A percentile compares a stretch with the other conserved stretches of the same genome.
Conservation (phyloP, 768 basidiomycete genomes). For the Floccularia luteovirens region DNA sequence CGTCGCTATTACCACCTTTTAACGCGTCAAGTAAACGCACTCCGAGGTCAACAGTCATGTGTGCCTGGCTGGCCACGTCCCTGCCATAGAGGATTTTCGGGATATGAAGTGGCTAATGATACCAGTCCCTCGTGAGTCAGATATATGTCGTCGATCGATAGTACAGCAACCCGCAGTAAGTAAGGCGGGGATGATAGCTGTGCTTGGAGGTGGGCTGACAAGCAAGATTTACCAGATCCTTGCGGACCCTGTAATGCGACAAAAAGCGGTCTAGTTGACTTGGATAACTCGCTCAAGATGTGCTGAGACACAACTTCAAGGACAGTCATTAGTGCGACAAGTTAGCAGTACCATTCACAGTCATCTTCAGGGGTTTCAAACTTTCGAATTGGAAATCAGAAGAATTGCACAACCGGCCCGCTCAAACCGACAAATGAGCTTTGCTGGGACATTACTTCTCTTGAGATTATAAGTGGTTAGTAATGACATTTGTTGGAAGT, state of each 20-base stretch:
- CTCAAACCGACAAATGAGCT: too few relatives aligned
- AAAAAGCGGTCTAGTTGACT: slow-evolving; percentile 50
- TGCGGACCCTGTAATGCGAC: slow-evolving; percentile 91
- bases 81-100: slow-evolving; percentile 57
- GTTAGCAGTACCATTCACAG: too few relatives aligned
- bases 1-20: slow-evolving; percentile 29
- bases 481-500: too few relatives aligned
- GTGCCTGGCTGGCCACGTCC: slow-evolving; percentile 94
- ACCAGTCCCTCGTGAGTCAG: slow-evolving; percentile 59
- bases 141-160: slow-evolving; percentile 86
- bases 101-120: slow-evolving; percentile 44
- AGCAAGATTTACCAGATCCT: slow-evolving; percentile 87
- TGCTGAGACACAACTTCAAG: slow-evolving; percentile 24
- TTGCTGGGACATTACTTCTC: too few relatives aligned
- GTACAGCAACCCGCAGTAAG: slow-evolving; percentile 46
- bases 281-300: slow-evolving; percentile 18
- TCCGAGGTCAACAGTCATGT: slow-evolving; percentile 74
- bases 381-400: too few relatives aligned
- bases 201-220: slow-evolving; percentile 49
- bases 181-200: slow-evolving; percentile 35
- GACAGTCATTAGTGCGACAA: slow-evolving; percentile 20
- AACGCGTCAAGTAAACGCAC: slow-evolving; percentile 41
- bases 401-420: too few relatives aligned
- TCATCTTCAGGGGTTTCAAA: too few relatives aligned
- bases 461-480: too few relatives aligned